Evolutionary conservation across 2,329 filamentous ascomycete species (phyloP).

Genomic region (Polytolypa hystricis): DNA sequence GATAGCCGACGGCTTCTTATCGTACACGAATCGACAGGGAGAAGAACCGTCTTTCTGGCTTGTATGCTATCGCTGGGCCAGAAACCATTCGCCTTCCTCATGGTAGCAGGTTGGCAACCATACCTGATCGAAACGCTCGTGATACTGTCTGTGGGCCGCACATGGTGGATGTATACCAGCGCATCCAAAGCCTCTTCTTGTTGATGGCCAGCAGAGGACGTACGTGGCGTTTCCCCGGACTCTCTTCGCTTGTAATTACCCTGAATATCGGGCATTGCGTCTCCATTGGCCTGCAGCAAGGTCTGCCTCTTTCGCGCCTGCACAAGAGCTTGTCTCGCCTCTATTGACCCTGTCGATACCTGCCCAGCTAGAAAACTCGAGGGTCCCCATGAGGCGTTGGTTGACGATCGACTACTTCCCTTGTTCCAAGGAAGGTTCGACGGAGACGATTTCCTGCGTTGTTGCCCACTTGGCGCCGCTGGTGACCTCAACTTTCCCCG

Average conservation of each 20-base stretch:
- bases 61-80: constrained; percentile 93
- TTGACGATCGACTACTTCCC: constrained; percentile 5
- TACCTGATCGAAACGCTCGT: constrained; percentile 86
- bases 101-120: constrained; percentile 69
- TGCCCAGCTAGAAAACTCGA: constrained; percentile 21
- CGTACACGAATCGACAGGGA: constrained; percentile 84
- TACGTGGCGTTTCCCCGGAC: constrained; percentile 27
- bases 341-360: constrained; percentile 29
- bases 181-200: constrained; percentile 60
- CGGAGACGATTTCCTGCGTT: constrained; percentile 27
- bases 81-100: constrained; percentile 80
- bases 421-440: constrained; percentile 15
- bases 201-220: constrained; percentile 20
- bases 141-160: constrained; percentile 73
- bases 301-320: constrained; percentile 39
- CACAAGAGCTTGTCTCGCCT: constrained; percentile 34
- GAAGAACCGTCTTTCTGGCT: constrained; percentile 63
- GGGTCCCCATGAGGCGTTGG: constrained; percentile 30
- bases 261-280: constrained; percentile 24
- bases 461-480: constrained; percentile 15
- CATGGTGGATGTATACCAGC: constrained; percentile 81
- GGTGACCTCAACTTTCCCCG: constrained; percentile 16
- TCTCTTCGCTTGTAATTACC: constrained; percentile 36
- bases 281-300: constrained; percentile 33
- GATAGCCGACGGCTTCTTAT: constrained; percentile 57